Evolutionary conservation across 2,329 filamentous ascomycete species (phyloP), one percentile per base, ranked within the genome.

Genomic region (Rugonectria rugulosa): DNA sequence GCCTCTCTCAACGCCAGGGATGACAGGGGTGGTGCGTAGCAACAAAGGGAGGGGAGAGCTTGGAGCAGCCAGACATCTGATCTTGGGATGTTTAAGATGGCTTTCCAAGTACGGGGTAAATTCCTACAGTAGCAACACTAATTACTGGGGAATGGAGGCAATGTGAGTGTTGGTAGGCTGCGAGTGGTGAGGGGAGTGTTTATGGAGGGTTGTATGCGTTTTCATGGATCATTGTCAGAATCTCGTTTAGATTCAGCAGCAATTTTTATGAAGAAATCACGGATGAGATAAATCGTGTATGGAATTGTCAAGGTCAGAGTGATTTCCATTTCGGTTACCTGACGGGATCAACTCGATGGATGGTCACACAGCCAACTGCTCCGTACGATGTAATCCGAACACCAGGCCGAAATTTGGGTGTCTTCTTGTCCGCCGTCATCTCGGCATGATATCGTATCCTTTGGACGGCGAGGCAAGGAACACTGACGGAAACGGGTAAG

Each of bases 401-500:
- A 34, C 32, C 44, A 48, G 24, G 17, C 50, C 50, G 34, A 53
- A 34, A 5, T 41, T 24, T 53, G 45, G 32, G 41, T 20, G 38
- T 29, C 20, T 37, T 29, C 27, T n/a, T n/a, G n/a, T n/a, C n/a
- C n/a, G n/a, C n/a, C n/a, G n/a, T 29, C 47, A 50, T 43, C 29
- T 27, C 46, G 34, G 38, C 15, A 42, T 26, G 7, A n/a, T 14
- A 37, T 37, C 41, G n/a, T 36, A 57, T 54, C 20, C 26, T 32
- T 27, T 44, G 54, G 26, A 50, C 40, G 29, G 20, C 38, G 15
- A 50, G 20, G 6, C 41, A 48, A 32, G 38, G 36, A 19, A 12
- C 19, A 52, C 53, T 43, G 45, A 37, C 31, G 61, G 56, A 43
- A 37, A 53, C 38, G 40, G 50, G 61, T 60, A 66, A 56, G 51